These are phyloP conservation scores for Crithidia mellificae DNA, from an alignment of 208 protist genomes.

Conservation along the genomic window DNA sequence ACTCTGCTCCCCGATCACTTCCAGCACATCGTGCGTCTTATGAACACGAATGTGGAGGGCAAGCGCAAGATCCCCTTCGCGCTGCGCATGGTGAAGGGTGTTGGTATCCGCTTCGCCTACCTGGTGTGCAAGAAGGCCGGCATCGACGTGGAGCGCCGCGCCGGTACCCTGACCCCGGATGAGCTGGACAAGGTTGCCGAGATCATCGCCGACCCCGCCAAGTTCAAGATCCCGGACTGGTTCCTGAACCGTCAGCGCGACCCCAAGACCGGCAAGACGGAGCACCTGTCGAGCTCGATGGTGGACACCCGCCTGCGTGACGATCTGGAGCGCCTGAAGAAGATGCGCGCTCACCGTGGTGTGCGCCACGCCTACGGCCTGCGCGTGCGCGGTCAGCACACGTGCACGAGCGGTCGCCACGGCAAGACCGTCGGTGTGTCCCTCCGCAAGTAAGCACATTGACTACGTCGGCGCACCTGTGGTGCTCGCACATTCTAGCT, in stretches of 20 bases:
- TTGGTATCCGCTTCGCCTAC: constrained; percentile 99
- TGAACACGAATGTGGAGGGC: constrained; percentile 99
- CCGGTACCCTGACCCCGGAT: constrained; percentile 85
- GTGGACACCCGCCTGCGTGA: constrained; percentile 98
- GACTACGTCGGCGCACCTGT: neutral
- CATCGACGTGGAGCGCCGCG: constrained; percentile 97
- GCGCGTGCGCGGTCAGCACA: constrained; percentile 99
- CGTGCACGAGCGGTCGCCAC: constrained; percentile 99
- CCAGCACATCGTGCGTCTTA: constrained; percentile 99
- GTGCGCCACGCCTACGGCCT: constrained; percentile 98
- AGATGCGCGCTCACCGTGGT: constrained; percentile 98
- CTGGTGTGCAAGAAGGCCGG: constrained; percentile 99
- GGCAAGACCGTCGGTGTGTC: constrained; percentile 92
- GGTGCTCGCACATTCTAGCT: neutral
- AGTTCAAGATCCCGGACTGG: constrained; percentile 99
- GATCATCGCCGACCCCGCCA: constrained; percentile 97
- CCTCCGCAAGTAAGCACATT: constrained; percentile 62
- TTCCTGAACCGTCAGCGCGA: constrained; percentile 99
- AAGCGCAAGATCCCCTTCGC: constrained; percentile 98
- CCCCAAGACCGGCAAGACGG: constrained; percentile 97
- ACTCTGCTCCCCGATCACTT: constrained; percentile 92
- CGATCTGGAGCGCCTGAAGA: constrained; percentile 99
- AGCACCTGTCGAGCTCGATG: constrained; percentile 96
- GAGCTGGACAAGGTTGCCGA: constrained; percentile 98
- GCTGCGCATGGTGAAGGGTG: constrained; percentile 98